Conservation (phyloP, 495 filamentous ascomycete genomes). For the Talaromyces stipitatus region DNA sequence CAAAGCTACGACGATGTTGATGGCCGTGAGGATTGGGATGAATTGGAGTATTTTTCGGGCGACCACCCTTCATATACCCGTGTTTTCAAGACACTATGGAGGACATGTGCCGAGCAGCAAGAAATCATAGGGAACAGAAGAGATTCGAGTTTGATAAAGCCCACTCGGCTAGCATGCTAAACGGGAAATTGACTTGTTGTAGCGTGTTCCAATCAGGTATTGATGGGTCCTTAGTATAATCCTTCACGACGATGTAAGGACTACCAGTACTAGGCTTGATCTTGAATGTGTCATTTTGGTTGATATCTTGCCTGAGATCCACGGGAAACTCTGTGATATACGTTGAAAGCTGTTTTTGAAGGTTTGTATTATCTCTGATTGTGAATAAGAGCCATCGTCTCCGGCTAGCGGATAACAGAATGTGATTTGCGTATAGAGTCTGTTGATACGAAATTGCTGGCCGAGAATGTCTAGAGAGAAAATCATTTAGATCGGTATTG, state of each 20-base stretch:
- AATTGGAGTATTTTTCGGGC: no score
- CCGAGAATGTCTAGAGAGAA: conserved; percentile 19
- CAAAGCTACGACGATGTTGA: no score
- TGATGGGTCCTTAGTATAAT: conserved; percentile 25
- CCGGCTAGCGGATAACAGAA: conserved; percentile 25
- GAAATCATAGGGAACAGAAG: no score
- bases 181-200: conserved; percentile 33
- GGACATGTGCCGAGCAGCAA: no score
- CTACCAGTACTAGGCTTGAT: conserved; percentile 25
- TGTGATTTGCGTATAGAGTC: conserved; percentile 38
- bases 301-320: conserved; percentile 47
- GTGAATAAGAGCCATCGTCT: conserved; percentile 9
- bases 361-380: conserved; percentile 18
- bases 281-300: conserved; percentile 35
- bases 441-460: conserved; percentile 18
- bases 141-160: no score
- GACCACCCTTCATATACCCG: no score
- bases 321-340: conserved; percentile 40
- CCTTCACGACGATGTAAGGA: conserved; percentile 34
- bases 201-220: conserved; percentile 35
- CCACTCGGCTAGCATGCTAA: conserved; percentile 47
- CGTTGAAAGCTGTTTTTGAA: conserved; percentile 28
- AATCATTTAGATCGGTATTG: neutral
- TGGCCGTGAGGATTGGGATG: no score
- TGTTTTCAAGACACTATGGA: no score